Conservation (phyloP, 164 flowering plant species). For the Umbilicus rupestris region DNA sequence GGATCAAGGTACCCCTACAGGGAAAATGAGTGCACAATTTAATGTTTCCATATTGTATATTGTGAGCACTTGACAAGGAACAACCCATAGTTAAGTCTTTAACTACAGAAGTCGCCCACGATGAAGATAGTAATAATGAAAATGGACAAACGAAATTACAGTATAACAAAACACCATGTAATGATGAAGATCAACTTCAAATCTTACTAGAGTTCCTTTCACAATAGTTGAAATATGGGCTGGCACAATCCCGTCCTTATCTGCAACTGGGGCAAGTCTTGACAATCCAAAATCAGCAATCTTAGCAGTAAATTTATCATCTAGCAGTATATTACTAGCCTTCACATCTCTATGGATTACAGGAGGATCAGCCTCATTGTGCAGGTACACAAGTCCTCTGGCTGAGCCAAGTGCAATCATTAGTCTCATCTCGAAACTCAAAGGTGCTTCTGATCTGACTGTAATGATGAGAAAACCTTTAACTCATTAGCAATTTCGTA, state of each 20-base stretch:
- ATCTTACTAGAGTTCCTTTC: constrained; percentile 82
- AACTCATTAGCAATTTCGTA: not conserved
- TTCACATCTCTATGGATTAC: constrained; percentile 90
- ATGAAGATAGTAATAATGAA: not conserved
- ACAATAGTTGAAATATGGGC: constrained; percentile 80
- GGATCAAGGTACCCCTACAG: constrained; percentile 79
- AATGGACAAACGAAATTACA: not conserved
- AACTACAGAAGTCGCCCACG: not conserved
- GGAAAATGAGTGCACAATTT: not conserved
- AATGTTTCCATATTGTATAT: not conserved
- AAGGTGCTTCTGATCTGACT: constrained; percentile 38
- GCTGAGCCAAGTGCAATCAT: constrained; percentile 66
- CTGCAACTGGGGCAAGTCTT: constrained; percentile 76
- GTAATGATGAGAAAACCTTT: constrained; percentile 10
- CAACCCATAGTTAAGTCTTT: not conserved
- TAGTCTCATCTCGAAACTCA: constrained; percentile 53
- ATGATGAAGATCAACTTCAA: not conserved
- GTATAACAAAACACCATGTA: not conserved
- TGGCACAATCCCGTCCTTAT: constrained; percentile 54
- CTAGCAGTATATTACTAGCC: constrained; percentile 78
- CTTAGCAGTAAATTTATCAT: constrained; percentile 55
- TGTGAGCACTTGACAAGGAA: not conserved
- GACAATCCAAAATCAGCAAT: constrained; percentile 96
- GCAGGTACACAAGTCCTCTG: constrained; percentile 81
- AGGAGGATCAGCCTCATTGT: constrained; percentile 87